Evolutionary conservation across 208 protist species (phyloP).

Genomic region (Crithidia brevicula): DNA sequence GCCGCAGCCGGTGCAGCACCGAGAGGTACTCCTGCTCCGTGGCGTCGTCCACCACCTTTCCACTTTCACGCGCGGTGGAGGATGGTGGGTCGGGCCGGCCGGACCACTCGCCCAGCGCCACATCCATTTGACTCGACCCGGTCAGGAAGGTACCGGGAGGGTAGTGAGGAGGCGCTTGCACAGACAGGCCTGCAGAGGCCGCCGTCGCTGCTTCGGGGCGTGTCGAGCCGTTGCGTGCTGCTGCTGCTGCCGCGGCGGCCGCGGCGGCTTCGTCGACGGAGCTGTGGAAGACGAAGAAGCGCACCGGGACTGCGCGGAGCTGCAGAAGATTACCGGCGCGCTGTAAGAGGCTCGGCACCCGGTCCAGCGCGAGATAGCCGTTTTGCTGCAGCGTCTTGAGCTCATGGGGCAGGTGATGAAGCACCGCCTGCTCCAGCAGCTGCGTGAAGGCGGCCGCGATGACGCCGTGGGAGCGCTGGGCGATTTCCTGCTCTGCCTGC

Average conservation of each 20-base stretch:
- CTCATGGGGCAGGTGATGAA: conserved; percentile 55
- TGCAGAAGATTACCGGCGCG: conserved; percentile 61
- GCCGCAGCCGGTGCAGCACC: conserved; percentile 66
- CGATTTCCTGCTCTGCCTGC: conserved; percentile 70
- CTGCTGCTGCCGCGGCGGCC: neutral
- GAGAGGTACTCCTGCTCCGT: conserved; percentile 81
- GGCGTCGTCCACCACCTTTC: conserved; percentile 38
- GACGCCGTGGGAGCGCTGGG: conserved; percentile 60
- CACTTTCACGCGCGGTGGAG: conserved; percentile 25
- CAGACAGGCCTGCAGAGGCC: conserved; percentile 9
- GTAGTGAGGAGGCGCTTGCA: conserved; percentile 29
- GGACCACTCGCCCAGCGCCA: conserved; percentile 71
- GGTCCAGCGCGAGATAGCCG: conserved; percentile 79
- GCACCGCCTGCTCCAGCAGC: conserved; percentile 56
- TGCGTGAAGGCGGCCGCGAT: conserved; percentile 70
- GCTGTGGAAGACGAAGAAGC: conserved; percentile 86
- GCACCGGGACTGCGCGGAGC: conserved; percentile 71
- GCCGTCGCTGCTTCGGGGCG: conserved; percentile 4
- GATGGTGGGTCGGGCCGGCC: conserved; percentile 46
- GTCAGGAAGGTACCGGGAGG: conserved; percentile 66
- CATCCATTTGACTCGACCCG: conserved; percentile 53
- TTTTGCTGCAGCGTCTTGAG: conserved; percentile 52
- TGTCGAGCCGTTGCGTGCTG: conserved; percentile 3
- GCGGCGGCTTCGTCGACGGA: conserved; percentile 38
- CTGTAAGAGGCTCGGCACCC: conserved; percentile 64